Base-by-base conservation (phyloP, 139 green algal species). In the Chlamydomonas sp. region DNA sequence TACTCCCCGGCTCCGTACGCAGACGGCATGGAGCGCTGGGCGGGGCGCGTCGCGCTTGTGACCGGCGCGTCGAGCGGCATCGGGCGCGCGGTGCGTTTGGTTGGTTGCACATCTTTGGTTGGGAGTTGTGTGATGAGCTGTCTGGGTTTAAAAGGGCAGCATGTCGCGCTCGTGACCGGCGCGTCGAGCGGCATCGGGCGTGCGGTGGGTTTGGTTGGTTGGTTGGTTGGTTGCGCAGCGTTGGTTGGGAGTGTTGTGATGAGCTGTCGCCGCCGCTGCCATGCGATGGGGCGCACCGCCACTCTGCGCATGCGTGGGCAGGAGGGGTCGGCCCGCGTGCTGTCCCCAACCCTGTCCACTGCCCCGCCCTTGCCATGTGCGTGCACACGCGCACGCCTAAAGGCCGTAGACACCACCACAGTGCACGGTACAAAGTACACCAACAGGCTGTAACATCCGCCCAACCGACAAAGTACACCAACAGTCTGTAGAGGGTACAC, bases 41-140 rank as follows among this genome's bases (percentile, higher is more conserved):
- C 72, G 8, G 84, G 84, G 30, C 79, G 73, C 20, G 85, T 94
- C 13, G 89, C 87, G 4, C 62, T 95, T 2, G 87, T 94, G 1
- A 94, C 86, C 0, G 89, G 89, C 1, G 89, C 89, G 0, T 87
- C 79, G 5, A 86, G 82, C 0, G 89, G 87, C 31, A 89, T 93
- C 33, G 89, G 89, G 33, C 85, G 87, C 77, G 85, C 81, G 0
- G 72, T 83, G 1, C 88, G 82, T 39, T 74, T 84, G 78, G 79
- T 77, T 31, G 16, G 77, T 38, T 54, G 13, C 43, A n/a, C n/a
- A n/a, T n/a, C 43, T 54, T 20, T 54, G 43, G 43, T 54, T 26
- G 43, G 20, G 43, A 26, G 43, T 13, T 54, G 20, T 54, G 43
- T 13, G 43, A 20, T 54, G 43, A 20, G 43, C 43, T 20, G 13